These are phyloP conservation scores for Platanthera guangdongensis DNA, from an alignment of 106 monocot genomes.

Conservation along the genomic window DNA sequence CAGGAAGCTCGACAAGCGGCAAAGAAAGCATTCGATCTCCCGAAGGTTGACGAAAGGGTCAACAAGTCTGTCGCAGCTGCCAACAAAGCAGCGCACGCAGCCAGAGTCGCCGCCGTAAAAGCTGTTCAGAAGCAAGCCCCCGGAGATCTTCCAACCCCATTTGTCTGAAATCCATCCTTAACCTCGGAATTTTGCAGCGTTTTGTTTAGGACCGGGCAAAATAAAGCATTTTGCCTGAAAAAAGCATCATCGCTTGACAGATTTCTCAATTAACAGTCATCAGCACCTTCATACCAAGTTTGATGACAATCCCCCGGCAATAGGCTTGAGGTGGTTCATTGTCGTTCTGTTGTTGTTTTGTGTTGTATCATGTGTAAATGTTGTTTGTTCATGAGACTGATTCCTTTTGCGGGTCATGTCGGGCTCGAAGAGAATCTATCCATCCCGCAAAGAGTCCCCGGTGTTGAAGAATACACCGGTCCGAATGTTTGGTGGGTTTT, in stretches of 20 bases:
- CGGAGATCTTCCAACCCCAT: slow-evolving; percentile 19
- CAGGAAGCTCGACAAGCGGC: slow-evolving; percentile 83
- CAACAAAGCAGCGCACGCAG: slow-evolving; percentile 56
- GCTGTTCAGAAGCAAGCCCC: slow-evolving; percentile 53
- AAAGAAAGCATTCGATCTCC: slow-evolving; percentile 59
- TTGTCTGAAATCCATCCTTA: slow-evolving; percentile 19
- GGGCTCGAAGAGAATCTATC: background rate
- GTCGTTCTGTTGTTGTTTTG: background rate
- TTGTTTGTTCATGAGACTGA: background rate
- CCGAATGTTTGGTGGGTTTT: no score
- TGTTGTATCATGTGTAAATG: slow-evolving; percentile 2
- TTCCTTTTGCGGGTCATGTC: background rate
- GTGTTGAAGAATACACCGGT: background rate
- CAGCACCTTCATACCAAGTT: background rate
- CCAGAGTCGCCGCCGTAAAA: slow-evolving; percentile 66
- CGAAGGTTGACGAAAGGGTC: slow-evolving; percentile 69
- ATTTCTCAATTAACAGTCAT: background rate
- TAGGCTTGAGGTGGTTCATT: background rate
- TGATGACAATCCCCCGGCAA: background rate
- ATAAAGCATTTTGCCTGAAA: background rate
- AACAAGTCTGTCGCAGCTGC: slow-evolving; percentile 52
- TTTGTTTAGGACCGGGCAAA: background rate
- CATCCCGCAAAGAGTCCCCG: background rate
- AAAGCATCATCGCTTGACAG: background rate
- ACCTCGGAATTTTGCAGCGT: background rate